Evolutionary conservation across 441 rosid genomes (phyloP), one percentile per base, ranked within the genome.

Genomic region (Mallotus japonicus): DNA sequence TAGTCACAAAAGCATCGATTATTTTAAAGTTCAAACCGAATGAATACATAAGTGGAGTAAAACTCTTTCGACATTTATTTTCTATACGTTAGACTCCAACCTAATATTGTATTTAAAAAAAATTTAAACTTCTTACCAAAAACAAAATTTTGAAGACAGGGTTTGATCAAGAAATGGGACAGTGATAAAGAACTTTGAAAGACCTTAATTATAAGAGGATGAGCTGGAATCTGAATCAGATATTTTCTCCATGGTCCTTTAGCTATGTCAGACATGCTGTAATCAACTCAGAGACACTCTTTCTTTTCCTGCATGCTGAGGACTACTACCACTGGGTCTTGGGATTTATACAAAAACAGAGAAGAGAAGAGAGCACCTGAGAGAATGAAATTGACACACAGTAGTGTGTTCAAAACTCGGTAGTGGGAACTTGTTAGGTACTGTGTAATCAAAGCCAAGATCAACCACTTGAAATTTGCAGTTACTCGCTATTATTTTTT

Each of bases 191-290:
- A 19, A 63, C 9, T 15, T 0, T 50, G 68, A 47, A 8, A 53
- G 42, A 90, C 98, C 93, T 91, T 90, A 65, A 97, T 93, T 80
- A 93, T 73, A 46, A 88, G 88, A 78, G 96, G 97, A 80, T 86
- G 87, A 14, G 82, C 84, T 81, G 90, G 93, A 65, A 91, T 96
- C 84, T 91, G 98, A 67, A 88, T 89, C 62, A 93, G 81, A 80
- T 93, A 90, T 50, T 89, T 90, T 77, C 91, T 80, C 97, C 98
- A 93, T 28, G 96, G 91, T n/a, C 86, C 93, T 79, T 88, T 85
- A 69, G 84, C 89, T 12, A 78, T 68, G 74, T 91, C 97, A 28
- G 92, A 87, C 98, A 93, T 93, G 81, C 59, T 73, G 53, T 40
- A 58, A 58, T 64, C 37, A 17, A 40, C 20, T 8, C 7, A 46